phyloP scores from a whole-genome alignment of 805 yeast species.

The Candida lessepsii region DNA sequence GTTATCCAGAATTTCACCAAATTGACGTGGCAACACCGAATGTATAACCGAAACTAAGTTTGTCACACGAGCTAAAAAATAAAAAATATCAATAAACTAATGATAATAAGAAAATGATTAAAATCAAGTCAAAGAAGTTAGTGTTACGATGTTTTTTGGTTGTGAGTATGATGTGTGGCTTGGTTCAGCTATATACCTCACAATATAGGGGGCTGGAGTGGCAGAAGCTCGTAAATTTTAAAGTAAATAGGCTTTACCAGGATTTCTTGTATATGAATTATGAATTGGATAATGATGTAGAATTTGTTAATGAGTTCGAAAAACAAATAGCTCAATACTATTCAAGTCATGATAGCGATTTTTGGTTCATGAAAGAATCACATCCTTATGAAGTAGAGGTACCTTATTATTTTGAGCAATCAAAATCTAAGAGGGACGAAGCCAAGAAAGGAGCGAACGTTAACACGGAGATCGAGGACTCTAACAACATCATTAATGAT shows the following conservation, averaged over 20 bases:
- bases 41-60: not conserved
- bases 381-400: constrained; percentile 17
- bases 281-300: constrained; percentile 13
- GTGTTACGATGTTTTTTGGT: constrained; percentile 7
- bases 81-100: not conserved
- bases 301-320: constrained; percentile 14
- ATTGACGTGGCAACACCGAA: not conserved
- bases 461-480: not conserved
- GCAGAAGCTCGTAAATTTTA: constrained; percentile 17
- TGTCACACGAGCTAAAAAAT: not conserved
- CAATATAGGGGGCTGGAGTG: constrained; percentile 9
- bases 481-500: no score
- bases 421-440: not conserved
- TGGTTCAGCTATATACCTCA: not conserved
- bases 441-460: no score
- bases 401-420: constrained; percentile 14
- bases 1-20: no score
- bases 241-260: constrained; percentile 18
- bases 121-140: constrained; percentile 7
- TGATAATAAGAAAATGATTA: not conserved
- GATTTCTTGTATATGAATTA: constrained; percentile 20
- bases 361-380: constrained; percentile 24
- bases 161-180: not conserved
- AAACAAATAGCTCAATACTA: no score
- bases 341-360: constrained; percentile 19